A percentile compares a stretch with the other conserved stretches of the same genome.
Evolutionary conservation across 768 basidiomycete genomes (phyloP).

Genomic region (Naganishia friedmannii): DNA sequence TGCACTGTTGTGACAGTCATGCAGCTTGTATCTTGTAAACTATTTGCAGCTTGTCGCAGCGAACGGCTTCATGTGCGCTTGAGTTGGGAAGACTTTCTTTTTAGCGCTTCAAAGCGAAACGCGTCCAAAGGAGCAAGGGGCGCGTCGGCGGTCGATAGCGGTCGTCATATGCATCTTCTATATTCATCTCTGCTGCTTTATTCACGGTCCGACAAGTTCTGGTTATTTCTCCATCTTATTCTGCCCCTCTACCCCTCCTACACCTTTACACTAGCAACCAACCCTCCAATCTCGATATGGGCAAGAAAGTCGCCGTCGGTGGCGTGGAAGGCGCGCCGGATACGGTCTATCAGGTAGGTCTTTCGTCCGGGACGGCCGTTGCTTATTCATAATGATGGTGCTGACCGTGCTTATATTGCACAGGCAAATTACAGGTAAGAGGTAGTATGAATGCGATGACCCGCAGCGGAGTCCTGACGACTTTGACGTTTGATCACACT

Average conservation of each 20-base stretch:
- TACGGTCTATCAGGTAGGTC: slow-evolving; percentile 32
- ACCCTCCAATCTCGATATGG: background rate
- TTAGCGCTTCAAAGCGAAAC: background rate
- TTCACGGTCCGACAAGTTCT: background rate
- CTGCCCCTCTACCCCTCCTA: background rate
- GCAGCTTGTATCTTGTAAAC: too few relatives aligned
- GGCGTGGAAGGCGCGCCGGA: slow-evolving; percentile 30
- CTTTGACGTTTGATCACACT: background rate
- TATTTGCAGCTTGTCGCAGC: too few relatives aligned
- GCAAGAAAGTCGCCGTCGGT: slow-evolving; percentile 30
- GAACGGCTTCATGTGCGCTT: too few relatives aligned
- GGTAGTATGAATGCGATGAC: background rate
- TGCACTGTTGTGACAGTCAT: too few relatives aligned
- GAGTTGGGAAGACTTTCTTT: too few relatives aligned
- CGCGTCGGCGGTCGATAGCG: background rate
- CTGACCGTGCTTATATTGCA: background rate
- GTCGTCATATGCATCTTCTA: background rate
- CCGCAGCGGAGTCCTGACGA: background rate
- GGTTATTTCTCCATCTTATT: background rate
- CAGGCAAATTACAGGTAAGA: slow-evolving; percentile 31
- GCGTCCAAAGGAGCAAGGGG: background rate
- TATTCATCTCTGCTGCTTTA: too few relatives aligned
- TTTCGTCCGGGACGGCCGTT: background rate
- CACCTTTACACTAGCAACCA: background rate
- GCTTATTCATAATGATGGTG: too few relatives aligned